Evolutionary conservation across 495 filamentous ascomycete genomes (phyloP).

Genomic region (Penicillium cataractarum): DNA sequence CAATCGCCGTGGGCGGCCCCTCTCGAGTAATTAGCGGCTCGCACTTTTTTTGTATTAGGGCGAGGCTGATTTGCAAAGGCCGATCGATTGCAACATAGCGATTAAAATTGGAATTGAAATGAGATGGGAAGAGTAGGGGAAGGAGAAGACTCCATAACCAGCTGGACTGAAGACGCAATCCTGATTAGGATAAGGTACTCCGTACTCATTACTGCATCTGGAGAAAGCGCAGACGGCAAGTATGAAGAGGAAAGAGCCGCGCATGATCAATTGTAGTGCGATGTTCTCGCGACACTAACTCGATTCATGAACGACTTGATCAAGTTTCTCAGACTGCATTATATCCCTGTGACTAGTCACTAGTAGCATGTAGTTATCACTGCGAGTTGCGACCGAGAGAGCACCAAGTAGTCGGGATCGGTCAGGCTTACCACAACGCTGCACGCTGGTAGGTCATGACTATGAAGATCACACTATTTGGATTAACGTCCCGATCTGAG

Average conservation of each 20-base stretch:
- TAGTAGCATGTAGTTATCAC: not conserved
- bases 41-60: not conserved
- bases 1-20: not conserved
- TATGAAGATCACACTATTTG: not conserved
- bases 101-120: not conserved
- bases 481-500: constrained; percentile 5
- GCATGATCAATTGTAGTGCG: not conserved
- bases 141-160: not conserved
- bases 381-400: not conserved
- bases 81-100: not conserved
- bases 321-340: not conserved
- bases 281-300: not conserved
- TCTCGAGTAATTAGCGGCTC: not conserved
- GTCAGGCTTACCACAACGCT: not conserved
- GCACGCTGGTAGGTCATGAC: not conserved
- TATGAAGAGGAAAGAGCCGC: not conserved
- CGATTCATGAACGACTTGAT: not conserved
- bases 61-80: not conserved
- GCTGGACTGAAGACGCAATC: not conserved
- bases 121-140: not conserved
- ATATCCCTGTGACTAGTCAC: not conserved
- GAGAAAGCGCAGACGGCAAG: not conserved
- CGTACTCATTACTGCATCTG: not conserved
- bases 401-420: not conserved
- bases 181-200: constrained; percentile 2